phyloP scores from a whole-genome alignment of 371 early-diverging fungal genomes.

The Mortierella sp. region DNA sequence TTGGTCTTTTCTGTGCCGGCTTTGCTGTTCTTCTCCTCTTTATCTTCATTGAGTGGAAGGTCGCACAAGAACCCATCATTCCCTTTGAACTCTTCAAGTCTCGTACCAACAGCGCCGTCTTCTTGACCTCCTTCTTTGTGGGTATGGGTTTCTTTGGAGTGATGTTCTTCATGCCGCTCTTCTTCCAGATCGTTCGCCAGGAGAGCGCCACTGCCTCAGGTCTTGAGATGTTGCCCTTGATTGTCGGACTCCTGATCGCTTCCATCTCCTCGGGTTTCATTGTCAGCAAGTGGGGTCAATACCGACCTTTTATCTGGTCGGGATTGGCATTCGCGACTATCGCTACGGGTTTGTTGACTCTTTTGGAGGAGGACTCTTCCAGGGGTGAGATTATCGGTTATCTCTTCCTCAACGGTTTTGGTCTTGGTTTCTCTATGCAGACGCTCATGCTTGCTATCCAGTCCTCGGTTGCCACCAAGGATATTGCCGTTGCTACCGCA shows the following conservation, averaged over 20 bases:
- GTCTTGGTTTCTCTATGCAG: slow-evolving; percentile 72
- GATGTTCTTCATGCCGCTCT: slow-evolving; percentile 72
- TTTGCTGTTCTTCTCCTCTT: slow-evolving; percentile 56
- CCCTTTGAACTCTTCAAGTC: slow-evolving; percentile 57
- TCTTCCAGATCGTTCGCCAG: slow-evolving; percentile 68
- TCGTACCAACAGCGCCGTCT: slow-evolving; percentile 41
- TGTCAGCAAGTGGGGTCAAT: slow-evolving; percentile 60
- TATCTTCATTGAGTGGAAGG: slow-evolving; percentile 58
- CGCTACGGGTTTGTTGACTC: slow-evolving; percentile 63
- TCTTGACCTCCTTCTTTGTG: slow-evolving; percentile 53
- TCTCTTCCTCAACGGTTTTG: slow-evolving; percentile 63
- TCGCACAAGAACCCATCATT: slow-evolving; percentile 63
- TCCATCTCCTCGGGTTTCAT: slow-evolving; percentile 64
- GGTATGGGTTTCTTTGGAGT: slow-evolving; percentile 58
- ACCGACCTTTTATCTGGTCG: slow-evolving; percentile 60
- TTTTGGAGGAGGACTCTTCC: slow-evolving; percentile 53
- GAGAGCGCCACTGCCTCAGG: slow-evolving; percentile 66
- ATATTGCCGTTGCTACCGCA: slow-evolving; percentile 76
- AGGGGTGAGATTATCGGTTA: slow-evolving; percentile 57
- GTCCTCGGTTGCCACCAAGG: slow-evolving; percentile 57
- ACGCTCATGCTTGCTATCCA: slow-evolving; percentile 70
- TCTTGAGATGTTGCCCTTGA: slow-evolving; percentile 70
- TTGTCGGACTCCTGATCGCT: slow-evolving; percentile 62
- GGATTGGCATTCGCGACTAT: slow-evolving; percentile 58
- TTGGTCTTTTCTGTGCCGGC: slow-evolving; percentile 62